These are phyloP conservation scores for Selaginella tamariscina DNA, from an alignment of 75 land plant genomes.

Conservation along the genomic window DNA sequence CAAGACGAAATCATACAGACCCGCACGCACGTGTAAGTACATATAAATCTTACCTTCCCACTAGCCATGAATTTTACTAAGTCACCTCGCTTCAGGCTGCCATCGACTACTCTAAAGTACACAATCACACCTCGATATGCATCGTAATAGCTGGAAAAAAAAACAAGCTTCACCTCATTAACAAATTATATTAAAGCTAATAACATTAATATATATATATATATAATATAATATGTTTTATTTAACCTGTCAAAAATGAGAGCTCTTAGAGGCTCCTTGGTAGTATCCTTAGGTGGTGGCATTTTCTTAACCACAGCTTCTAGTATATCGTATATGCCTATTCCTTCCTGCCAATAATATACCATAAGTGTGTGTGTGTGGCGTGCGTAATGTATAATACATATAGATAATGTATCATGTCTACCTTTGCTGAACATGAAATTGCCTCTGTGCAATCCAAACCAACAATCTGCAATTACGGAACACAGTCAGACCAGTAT, in stretches of 20 bases:
- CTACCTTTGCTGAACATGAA: conserved; percentile 90
- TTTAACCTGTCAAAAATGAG: conserved; percentile 84
- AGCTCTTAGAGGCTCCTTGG: conserved; percentile 72
- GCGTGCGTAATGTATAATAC: too few species aligned
- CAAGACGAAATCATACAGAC: not conserved
- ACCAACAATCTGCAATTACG: conserved; percentile 55
- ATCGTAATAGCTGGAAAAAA: conserved; percentile 70
- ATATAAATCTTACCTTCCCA: conserved; percentile 46
- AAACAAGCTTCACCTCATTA: not conserved
- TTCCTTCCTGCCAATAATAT: conserved; percentile 51
- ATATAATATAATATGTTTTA: too few species aligned
- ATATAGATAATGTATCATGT: not conserved
- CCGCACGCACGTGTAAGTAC: not conserved
- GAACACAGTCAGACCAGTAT: not conserved
- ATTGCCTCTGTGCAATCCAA: conserved; percentile 86
- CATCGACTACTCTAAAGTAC: conserved; percentile 94
- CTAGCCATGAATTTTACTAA: conserved; percentile 91
- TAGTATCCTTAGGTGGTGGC: conserved; percentile 68
- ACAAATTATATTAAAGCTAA: not conserved
- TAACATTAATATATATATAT: too few species aligned
- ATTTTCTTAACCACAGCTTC: conserved; percentile 68
- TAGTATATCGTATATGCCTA: conserved; percentile 74
- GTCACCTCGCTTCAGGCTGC: conserved; percentile 80
- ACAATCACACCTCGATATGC: conserved; percentile 93
- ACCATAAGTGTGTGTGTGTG: too few species aligned